A percentile compares a stretch with the other conserved stretches of the same genome.
Conservation (phyloP, 768 basidiomycete species). For the Lactifluus echinatus region DNA sequence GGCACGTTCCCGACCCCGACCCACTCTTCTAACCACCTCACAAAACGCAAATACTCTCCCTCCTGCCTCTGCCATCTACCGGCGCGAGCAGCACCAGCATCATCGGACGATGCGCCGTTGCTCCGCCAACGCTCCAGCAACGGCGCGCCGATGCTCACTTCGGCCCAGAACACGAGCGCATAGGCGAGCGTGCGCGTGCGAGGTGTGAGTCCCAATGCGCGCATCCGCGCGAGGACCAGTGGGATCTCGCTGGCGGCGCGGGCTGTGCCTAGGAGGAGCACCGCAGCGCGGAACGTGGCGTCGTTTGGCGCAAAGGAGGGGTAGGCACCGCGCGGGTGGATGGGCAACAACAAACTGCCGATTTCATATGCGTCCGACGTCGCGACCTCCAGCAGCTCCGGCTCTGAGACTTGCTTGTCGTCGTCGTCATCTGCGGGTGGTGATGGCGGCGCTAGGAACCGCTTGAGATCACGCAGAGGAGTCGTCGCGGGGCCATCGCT, state of each 20-base stretch:
- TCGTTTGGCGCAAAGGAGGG: slow-evolving; percentile 42
- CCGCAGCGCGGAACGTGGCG: slow-evolving; percentile 45
- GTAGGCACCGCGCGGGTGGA: slow-evolving; percentile 21
- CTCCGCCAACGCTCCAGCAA: slow-evolving; percentile 41
- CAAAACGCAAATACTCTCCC: slow-evolving; percentile 21
- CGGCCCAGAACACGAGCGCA: slow-evolving; percentile 62
- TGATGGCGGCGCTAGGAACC: slow-evolving; percentile 22
- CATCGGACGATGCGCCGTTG: neutral
- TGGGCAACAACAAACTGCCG: slow-evolving; percentile 15
- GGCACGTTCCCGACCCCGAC: slow-evolving; percentile 22
- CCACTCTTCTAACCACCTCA: slow-evolving; percentile 27
- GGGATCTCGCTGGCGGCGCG: slow-evolving; percentile 53
- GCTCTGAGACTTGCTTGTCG: too few species aligned
- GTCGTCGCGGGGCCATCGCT: slow-evolving; percentile 21
- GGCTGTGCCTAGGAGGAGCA: slow-evolving; percentile 50
- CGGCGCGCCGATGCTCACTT: slow-evolving; percentile 55
- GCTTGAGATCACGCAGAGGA: slow-evolving; percentile 26
- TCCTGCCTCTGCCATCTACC: too few species aligned
- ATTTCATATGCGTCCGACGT: too few species aligned
- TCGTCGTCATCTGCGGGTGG: slow-evolving; percentile 8
- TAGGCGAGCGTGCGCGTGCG: slow-evolving; percentile 46
- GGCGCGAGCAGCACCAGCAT: too few species aligned
- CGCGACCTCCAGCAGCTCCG: too few species aligned
- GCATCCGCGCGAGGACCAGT: slow-evolving; percentile 67
- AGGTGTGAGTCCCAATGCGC: slow-evolving; percentile 44